Base-by-base conservation (phyloP, 1,284 basidiomycete genomes). In the Lentinus polychrous region DNA sequence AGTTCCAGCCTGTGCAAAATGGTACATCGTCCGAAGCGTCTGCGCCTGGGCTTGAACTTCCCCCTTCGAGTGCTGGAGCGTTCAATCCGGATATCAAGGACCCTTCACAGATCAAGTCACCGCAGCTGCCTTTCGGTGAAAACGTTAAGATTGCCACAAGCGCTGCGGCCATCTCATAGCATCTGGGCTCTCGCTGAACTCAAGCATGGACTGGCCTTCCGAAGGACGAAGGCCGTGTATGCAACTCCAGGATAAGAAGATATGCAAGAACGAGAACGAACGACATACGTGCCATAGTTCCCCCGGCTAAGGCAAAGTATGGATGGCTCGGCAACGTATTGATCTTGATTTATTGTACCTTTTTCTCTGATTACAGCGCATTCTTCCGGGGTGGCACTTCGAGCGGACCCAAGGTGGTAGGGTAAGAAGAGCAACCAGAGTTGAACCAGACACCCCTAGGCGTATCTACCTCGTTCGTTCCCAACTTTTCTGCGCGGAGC, bases 51-150 rank as follows among this genome's bases (percentile, higher is more conserved):
- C 44, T 56, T n/a, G 52, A 56, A 44, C 49, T 33, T 34, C 53
- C 56, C 31, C 43, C 54, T 27, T 22, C 50, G 34, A 50, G 43
- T 32, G 48, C 45, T 46, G 66, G 66, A 35, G 56, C 73, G 42
- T 77, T 72, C 56, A 56, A 69, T 45, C 53, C 69, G 32, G 57
- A 49, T 44, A 49, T 61, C 43, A 75, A 76, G 58, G 73, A 77
- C 45, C 61, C 65, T n/a, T 57, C 68, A 37, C 70, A 74, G 44
- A 67, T 83, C 67, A 83, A 79, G 64, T 72, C 80, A 23, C 76
- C 83, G 54, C 78, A 80, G 60, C 62, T 83, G 47, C 74, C 81
- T 11, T 77, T 80, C 53, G 75, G 75, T 53, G 85, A 88, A 63
- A 81, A 78, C 55, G 72, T 79, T 52, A 70, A 77, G 46, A 69